Base-by-base conservation (phyloP, 2,329 filamentous ascomycete species). In the Arthrobotrys pseudoclavata region DNA sequence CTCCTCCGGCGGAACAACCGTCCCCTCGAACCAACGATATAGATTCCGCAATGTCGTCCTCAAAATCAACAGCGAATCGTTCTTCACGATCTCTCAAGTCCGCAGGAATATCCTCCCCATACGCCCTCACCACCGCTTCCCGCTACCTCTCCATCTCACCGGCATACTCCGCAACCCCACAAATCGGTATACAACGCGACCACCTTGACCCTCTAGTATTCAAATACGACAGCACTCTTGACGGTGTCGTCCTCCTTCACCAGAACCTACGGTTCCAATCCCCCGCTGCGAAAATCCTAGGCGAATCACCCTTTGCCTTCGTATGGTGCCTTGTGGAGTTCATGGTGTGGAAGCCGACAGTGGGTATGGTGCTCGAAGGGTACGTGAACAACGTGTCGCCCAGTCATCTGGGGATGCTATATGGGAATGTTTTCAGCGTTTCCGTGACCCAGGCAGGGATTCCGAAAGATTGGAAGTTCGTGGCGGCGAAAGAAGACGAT, bases 381-480 rank as follows among this genome's bases (percentile, higher is more conserved):
- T 90, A 88, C 80, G 88, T 97, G 69, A 96, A 95, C 81, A 86
- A 97, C 31, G 93, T 97, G 83, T 95, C 91, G 57, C 92, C 96
- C 81, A 93, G 93, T 5, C 93, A 97, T 82, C 87, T 99, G 5
- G 94, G 95, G 20, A 88, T 97, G 1, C 89, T 96, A 10, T 96
- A 93, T 83, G 94, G 93, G 85, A 95, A 95, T 83, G 89, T 93
- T 80, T 98, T 98, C 87, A 97, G 96, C 80, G 92, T 95, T 0
- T 93, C 91, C 50, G 92, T 99, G 76, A 67, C 53, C 4, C 37
- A 48, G 62, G 91, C 95, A 53, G 75, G 75, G 20, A 86, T 99
- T 15, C 96, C 96, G 0, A 84, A 85, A 13, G 87, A 88, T 24
- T 99, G 95, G 96, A 89, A 86, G 78, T 98, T 93, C 91, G 87